Percentiles rank a stretch among this genome's conserved stretches.
Conservation (phyloP, 352 stramenopile genomes). For the Globisporangium yorkense region DNA sequence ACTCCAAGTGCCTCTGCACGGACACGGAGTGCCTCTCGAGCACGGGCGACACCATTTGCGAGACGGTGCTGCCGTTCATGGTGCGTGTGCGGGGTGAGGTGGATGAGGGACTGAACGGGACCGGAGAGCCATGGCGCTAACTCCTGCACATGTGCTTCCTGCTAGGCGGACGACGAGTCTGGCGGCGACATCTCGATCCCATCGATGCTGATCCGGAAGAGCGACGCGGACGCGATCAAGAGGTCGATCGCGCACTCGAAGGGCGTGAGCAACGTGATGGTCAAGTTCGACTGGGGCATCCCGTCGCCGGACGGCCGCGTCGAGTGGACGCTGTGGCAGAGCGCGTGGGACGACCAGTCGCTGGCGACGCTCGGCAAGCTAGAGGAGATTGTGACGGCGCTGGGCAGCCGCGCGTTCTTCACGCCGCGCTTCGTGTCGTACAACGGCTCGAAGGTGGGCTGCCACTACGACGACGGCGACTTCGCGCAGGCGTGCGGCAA, state of each 20-base stretch:
- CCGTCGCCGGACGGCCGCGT: conserved; percentile 93
- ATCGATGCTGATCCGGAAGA: conserved; percentile 94
- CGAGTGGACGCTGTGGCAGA: conserved; percentile 97
- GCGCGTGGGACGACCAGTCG: conserved; percentile 88
- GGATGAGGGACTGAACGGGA: no score
- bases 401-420: conserved; percentile 93
- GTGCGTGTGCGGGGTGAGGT: conserved; percentile 12
- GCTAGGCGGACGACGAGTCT: conserved; percentile 92
- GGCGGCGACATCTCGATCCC: conserved; percentile 96
- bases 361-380: conserved; percentile 74
- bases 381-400: conserved; percentile 68
- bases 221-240: conserved; percentile 93
- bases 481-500: conserved; percentile 88
- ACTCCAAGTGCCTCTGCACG: conserved; percentile 95
- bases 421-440: conserved; percentile 96
- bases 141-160: conserved; percentile 2
- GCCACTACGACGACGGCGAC: conserved; percentile 62
- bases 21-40: conserved; percentile 69
- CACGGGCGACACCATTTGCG: conserved; percentile 81
- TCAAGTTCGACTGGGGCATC: conserved; percentile 94
- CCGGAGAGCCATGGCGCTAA: no score
- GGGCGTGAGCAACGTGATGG: conserved; percentile 89
- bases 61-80: conserved; percentile 86
- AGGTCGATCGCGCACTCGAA: conserved; percentile 73
- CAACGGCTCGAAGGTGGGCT: conserved; percentile 92